phyloP scores from a whole-genome alignment of 768 basidiomycete genomes.

The Leccinum broughii region DNA sequence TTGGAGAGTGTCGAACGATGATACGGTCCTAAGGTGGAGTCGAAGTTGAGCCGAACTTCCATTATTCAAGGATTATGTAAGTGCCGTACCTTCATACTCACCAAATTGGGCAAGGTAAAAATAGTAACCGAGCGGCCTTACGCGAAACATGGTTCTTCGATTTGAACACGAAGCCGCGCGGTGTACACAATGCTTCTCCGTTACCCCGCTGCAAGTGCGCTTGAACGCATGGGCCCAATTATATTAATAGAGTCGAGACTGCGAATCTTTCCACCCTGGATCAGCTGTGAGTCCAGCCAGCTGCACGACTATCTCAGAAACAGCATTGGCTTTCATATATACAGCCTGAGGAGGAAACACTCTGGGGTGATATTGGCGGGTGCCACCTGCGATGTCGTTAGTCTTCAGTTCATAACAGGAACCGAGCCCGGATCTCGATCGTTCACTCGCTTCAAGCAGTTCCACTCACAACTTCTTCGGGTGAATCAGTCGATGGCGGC shows the following conservation, averaged over 20 bases:
- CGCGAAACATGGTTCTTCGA: not conserved
- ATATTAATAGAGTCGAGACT: constrained; percentile 1
- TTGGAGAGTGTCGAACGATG: no score
- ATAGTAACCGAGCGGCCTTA: no score
- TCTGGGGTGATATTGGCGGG: no score
- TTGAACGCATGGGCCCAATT: constrained; percentile 5
- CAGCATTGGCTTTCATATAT: not conserved
- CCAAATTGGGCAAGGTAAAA: not conserved
- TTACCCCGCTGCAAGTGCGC: not conserved
- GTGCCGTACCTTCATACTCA: no score
- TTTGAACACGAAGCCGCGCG: not conserved
- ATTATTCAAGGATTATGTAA: no score
- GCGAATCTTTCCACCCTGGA: constrained; percentile 1
- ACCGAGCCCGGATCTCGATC: not conserved
- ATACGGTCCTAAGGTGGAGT: no score
- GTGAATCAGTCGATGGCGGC: not conserved
- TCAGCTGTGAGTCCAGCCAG: not conserved
- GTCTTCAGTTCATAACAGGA: not conserved
- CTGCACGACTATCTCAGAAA: not conserved
- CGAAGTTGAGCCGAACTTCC: no score
- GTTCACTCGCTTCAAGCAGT: not conserved
- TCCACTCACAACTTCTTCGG: not conserved
- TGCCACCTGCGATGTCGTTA: no score
- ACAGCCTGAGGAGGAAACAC: not conserved
- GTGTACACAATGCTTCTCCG: not conserved